Evolutionary conservation across 2,329 filamentous ascomycete genomes (phyloP).

Genomic region (Penicillium sp.): DNA sequence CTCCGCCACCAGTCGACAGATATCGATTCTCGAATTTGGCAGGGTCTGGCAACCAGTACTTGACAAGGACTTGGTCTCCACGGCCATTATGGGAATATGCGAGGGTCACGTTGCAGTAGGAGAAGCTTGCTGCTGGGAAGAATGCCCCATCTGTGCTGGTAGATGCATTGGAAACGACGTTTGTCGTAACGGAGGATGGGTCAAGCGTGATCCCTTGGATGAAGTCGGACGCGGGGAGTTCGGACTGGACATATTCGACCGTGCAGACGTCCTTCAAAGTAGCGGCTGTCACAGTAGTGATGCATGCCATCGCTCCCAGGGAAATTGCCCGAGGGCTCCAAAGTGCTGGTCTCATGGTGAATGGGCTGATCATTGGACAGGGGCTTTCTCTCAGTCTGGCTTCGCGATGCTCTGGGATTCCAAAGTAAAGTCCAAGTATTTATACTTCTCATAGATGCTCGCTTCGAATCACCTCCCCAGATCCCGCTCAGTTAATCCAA

Average conservation of each 20-base stretch:
- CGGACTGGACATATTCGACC: conserved; percentile 41
- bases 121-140: conserved; percentile 11
- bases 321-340: background rate
- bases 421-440: no score
- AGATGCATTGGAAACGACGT: conserved; percentile 10
- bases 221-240: conserved; percentile 43
- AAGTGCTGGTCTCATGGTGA: background rate
- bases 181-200: conserved; percentile 39
- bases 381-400: background rate
- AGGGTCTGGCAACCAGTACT: conserved; percentile 50
- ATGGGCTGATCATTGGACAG: background rate
- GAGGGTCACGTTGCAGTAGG: conserved; percentile 52
- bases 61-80: conserved; percentile 40
- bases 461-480: background rate
- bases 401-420: background rate
- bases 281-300: background rate
- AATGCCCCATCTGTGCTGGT: conserved; percentile 1
- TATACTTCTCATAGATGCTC: background rate
- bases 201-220: conserved; percentile 43
- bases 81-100: conserved; percentile 51
- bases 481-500: background rate
- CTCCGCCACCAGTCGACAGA: conserved; percentile 52
- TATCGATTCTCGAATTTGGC: conserved; percentile 51
- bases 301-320: conserved; percentile 4
- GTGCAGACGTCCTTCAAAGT: conserved; percentile 45